Percentiles rank a stretch among this genome's conserved stretches.
These are phyloP conservation scores for Ophiostoma ulmi DNA, from an alignment of 2,329 filamentous ascomycete species.

Conservation along the genomic window DNA sequence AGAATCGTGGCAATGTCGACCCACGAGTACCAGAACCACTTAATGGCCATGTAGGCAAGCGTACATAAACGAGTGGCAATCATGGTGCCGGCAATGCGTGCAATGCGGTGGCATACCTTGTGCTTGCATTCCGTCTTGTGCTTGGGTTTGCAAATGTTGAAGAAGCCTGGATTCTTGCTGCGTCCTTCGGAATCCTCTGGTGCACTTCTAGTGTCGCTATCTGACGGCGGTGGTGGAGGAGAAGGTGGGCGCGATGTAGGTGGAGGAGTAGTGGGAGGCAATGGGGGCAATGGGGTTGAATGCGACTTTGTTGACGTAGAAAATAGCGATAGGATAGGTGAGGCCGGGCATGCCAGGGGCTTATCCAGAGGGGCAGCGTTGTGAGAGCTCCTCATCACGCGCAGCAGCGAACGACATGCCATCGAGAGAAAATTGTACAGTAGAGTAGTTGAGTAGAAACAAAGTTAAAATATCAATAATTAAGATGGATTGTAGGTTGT, in stretches of 20 bases:
- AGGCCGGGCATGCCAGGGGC: neutral
- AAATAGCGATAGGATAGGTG: neutral
- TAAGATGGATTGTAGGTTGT: neutral
- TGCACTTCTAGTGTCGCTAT: neutral
- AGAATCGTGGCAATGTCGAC: constrained; percentile 14
- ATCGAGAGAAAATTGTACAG: neutral
- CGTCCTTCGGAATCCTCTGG: neutral
- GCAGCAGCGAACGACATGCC: constrained; percentile 8
- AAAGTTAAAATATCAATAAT: neutral
- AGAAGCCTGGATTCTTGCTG: neutral
- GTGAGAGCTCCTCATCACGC: neutral
- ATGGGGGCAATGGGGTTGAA: neutral
- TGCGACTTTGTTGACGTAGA: neutral
- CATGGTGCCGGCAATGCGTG: neutral
- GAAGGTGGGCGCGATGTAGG: neutral
- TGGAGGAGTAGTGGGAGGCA: neutral
- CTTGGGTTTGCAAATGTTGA: neutral
- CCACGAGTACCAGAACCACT: constrained; percentile 16
- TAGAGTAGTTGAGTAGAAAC: neutral
- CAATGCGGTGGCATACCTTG: neutral
- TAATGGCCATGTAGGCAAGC: neutral
- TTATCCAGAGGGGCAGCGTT: neutral
- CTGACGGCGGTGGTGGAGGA: neutral
- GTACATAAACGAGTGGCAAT: neutral
- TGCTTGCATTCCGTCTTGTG: neutral